Conservation (phyloP, 1,139 yeast genomes). For the Candida buenavistaensis region DNA sequence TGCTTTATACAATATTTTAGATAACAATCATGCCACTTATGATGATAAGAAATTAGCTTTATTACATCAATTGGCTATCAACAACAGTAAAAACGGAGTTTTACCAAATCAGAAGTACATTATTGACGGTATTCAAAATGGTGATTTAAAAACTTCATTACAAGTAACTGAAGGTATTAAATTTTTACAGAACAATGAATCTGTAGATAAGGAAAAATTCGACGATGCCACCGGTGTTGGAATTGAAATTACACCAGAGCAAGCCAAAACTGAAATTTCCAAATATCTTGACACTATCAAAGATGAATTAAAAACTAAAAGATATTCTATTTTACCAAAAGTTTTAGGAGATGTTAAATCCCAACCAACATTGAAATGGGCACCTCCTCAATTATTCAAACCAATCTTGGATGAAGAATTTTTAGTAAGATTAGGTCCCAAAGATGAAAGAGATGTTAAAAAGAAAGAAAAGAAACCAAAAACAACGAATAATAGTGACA, state of each 20-base stretch:
- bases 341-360: conserved; percentile 75
- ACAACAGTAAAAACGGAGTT: conserved; percentile 49
- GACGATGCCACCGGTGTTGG: conserved; percentile 81
- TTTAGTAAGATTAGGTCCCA: conserved; percentile 78
- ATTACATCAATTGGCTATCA: conserved; percentile 73
- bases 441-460: conserved; percentile 91
- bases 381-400: conserved; percentile 81
- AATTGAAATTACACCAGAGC: conserved; percentile 61
- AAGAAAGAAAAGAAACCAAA: conserved; percentile 72
- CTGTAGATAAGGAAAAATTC: conserved; percentile 44
- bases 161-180: conserved; percentile 83
- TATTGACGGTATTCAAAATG: conserved; percentile 62
- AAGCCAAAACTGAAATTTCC: conserved; percentile 58
- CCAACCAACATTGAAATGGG: conserved; percentile 83
- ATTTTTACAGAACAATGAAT: conserved; percentile 54
- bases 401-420: conserved; percentile 80
- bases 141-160: conserved; percentile 61
- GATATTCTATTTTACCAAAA: conserved; percentile 77
- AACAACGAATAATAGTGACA: conserved; percentile 20
- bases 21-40: conserved; percentile 16
- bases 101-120: conserved; percentile 48
- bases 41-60: conserved; percentile 59
- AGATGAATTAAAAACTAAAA: conserved; percentile 59
- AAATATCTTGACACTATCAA: conserved; percentile 60
- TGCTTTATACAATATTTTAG: conserved; percentile 61